phyloP scores from a whole-genome alignment of 495 filamentous ascomycete genomes.

The Xylaria grammica region DNA sequence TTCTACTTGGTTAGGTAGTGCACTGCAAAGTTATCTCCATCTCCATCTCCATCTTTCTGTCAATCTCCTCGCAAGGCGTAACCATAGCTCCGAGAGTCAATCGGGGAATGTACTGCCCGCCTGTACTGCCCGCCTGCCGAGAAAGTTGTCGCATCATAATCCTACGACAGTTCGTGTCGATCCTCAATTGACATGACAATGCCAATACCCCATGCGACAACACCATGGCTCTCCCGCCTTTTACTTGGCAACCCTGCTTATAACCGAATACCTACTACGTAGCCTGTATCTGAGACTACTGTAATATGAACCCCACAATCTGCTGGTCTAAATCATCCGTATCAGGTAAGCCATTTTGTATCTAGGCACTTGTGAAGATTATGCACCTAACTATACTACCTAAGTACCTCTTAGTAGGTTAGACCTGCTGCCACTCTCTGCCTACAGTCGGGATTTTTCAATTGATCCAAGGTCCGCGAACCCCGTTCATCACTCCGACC shows the following conservation, averaged over 20 bases:
- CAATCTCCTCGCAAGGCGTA: constrained; percentile 10
- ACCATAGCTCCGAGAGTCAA: constrained; percentile 14
- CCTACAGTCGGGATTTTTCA: neutral
- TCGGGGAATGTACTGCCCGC: neutral
- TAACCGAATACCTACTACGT: too few relatives aligned
- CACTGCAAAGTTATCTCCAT: constrained; percentile 15
- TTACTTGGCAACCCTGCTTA: constrained; percentile 1
- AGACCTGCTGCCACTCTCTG: too few relatives aligned
- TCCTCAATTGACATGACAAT: constrained; percentile 13
- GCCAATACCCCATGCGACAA: neutral
- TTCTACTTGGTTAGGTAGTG: constrained; percentile 1
- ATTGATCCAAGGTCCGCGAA: constrained; percentile 17
- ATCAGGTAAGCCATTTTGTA: neutral
- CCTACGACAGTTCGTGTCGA: constrained; percentile 13
- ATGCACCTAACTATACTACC: neutral
- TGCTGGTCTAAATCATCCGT: neutral
- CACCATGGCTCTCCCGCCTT: constrained; percentile 11
- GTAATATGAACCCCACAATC: too few relatives aligned
- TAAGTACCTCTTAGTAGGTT: too few relatives aligned
- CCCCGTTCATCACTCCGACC: neutral
- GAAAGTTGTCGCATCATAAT: constrained; percentile 12
- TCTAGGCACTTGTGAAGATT: too few relatives aligned
- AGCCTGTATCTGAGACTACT: too few relatives aligned
- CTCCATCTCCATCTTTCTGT: too few relatives aligned
- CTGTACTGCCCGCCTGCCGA: too few relatives aligned